These are phyloP conservation scores for Polysphondylium violaceum DNA, from an alignment of 78 protist genomes.

Conservation along the genomic window DNA sequence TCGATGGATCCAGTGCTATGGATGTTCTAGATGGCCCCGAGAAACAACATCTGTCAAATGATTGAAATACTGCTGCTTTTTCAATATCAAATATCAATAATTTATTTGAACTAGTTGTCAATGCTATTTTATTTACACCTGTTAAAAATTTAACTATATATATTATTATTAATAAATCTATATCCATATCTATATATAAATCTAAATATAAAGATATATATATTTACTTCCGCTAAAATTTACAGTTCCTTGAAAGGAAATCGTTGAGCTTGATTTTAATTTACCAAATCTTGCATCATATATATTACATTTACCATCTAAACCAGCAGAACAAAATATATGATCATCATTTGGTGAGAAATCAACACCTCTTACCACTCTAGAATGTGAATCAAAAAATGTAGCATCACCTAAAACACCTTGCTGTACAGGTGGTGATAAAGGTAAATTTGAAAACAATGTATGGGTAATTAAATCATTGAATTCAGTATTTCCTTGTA, in stretches of 20 bases:
- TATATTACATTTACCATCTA: slow-evolving; percentile 43
- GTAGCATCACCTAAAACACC: slow-evolving; percentile 50
- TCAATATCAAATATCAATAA: slow-evolving; percentile 63
- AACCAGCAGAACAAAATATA: slow-evolving; percentile 30
- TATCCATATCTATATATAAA: background rate
- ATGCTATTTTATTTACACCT: slow-evolving; percentile 40
- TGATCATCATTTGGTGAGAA: slow-evolving; percentile 67
- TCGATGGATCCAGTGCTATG: slow-evolving; percentile 39
- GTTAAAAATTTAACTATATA: slow-evolving; percentile 39
- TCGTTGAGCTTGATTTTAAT: slow-evolving; percentile 19
- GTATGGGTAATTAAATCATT: slow-evolving; percentile 31
- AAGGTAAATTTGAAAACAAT: background rate
- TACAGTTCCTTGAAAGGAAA: slow-evolving; percentile 20
- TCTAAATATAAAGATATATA: background rate
- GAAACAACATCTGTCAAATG: slow-evolving; percentile 50
- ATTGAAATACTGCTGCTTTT: slow-evolving; percentile 25
- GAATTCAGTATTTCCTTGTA: slow-evolving; percentile 6
- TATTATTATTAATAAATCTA: background rate
- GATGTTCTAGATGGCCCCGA: slow-evolving; percentile 13
- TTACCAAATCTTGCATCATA: slow-evolving; percentile 53
- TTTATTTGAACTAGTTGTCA: slow-evolving; percentile 59
- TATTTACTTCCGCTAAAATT: slow-evolving; percentile 58
- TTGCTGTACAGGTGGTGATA: background rate
- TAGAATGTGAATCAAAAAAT: slow-evolving; percentile 27
- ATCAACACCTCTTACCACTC: slow-evolving; percentile 54